phyloP scores from a whole-genome alignment of 495 filamentous ascomycete species.

The Podospora anserina region DNA sequence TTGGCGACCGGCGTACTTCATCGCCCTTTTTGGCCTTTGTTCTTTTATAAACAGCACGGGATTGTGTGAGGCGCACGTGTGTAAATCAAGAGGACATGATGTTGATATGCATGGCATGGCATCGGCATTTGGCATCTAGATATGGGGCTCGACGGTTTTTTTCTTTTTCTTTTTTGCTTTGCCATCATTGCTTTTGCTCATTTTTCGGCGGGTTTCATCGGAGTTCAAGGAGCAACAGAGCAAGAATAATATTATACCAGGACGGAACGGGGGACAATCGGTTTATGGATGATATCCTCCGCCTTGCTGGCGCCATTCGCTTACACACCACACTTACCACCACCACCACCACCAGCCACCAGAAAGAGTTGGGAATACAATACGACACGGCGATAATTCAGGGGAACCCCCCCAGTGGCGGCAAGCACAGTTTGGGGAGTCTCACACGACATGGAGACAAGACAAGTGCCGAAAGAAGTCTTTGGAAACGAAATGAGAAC shows the following conservation, averaged over 20 bases:
- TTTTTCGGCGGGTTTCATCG: conserved; percentile 33
- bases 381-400: background rate
- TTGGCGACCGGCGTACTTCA: conserved; percentile 8
- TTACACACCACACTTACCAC: conserved; percentile 19
- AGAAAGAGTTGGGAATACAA: background rate
- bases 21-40: conserved; percentile 23
- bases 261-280: conserved; percentile 22
- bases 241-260: conserved; percentile 22
- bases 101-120: conserved; percentile 55
- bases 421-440: background rate
- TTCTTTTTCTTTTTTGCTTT: conserved; percentile 19
- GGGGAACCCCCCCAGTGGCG: background rate
- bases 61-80: conserved; percentile 37
- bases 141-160: conserved; percentile 35
- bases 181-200: conserved; percentile 24
- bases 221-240: conserved; percentile 46
- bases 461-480: background rate
- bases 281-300: conserved; percentile 25
- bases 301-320: conserved; percentile 35
- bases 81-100: conserved; percentile 51
- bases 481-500: background rate
- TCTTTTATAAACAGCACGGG: conserved; percentile 30
- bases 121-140: conserved; percentile 54
- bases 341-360: background rate
- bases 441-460: background rate